Evolutionary conservation across 768 basidiomycete species (phyloP), one percentile per base, ranked within the genome.

Genomic region (Rhodotorula sphaerocarpa): DNA sequence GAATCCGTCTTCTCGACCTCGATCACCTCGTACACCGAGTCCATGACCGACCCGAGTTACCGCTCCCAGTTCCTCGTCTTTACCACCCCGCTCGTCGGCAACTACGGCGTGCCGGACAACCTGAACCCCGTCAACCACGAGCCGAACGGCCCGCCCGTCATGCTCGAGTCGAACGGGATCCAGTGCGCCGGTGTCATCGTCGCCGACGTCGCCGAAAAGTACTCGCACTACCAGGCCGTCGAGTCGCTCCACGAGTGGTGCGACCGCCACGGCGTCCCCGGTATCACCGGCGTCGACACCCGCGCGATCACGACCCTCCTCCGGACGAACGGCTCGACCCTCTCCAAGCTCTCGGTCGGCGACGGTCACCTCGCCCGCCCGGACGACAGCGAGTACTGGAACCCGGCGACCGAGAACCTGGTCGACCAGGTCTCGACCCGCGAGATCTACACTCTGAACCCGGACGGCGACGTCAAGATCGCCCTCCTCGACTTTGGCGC

Each of bases 11-110:
- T 99, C 77, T 93, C 90, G 20, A 99, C 95, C 36, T 92, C 90
- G 46, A 99, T 99, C 75, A 99, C 95, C 1, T 95, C 91, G 44
- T 99, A 99, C 75, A 97, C 93, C 50, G 95, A 99, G 77, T 95
- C 90, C 12, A 96, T 99, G 95, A 99, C 95, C 42, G 95, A 99
- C 75, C 95, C 95, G 11, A 97, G 95, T 12, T 97, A 99, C 77
- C 87, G 90, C 39, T 87, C 90, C 54, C 95, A 99, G 77, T 93
- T 99, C 73, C 83, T 99, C 67, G 95, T 99, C 60, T 99, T 99
- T 79, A 99, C 95, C 47, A 87, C 92, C 0, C 95, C 95, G 15
- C 83, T 99, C 76, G 95, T 99, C 69, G 95, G 95, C 44, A 99
- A 99, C 76, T 99, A 99, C 73, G 95, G 95, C 57, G 90, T 99